Evolutionary conservation across 2,329 filamentous ascomycete genomes (phyloP), one percentile per base, ranked within the genome.

Genomic region (Clonostachys solani): DNA sequence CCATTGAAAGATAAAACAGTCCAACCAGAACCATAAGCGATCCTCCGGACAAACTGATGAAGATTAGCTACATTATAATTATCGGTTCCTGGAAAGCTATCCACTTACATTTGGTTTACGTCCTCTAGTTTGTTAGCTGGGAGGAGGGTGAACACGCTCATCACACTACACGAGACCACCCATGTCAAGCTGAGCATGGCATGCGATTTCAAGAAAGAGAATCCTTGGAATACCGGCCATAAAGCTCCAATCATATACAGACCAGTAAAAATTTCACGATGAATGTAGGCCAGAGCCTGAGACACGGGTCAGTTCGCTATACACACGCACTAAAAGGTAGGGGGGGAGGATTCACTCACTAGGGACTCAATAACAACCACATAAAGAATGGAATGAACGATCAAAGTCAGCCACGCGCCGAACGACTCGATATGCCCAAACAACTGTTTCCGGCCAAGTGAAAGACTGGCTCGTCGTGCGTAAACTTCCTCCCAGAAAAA

Each of bases 401-500:
- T 56, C 38, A 96, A 74, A 29, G 79, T 77, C 18, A 79, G 54
- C 33, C 78, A 67, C 23, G 80, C 81, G 18, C 75, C 71, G 29
- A 77, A 68, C 0, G 85, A 83, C 47, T 78, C 73, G 40, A 92
- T 69, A 54, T 92, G 78, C 1, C 80, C 77, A 54, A 96, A 84
- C 9, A 97, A 71, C 44, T 80, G 75, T 52, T 76, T 77, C 45
- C 78, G 75, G 4, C 91, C 92, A 51, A 83, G 77, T 6, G 69
- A 59, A 12, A 96, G 65, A 40, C 88, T 88, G 42, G 77, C 74
- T 47, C 91, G 80, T 29, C 87, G 82, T 4, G 89, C 88, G 65
- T 86, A 92, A 0, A 96, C 89, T 60, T 96, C 92, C 65, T 96
- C 92, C 94, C 94, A 99, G 70, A 99, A 97, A 48, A 89, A 80